A percentile compares a stretch with the other conserved stretches of the same genome.
Conservation (phyloP, 2,329 filamentous ascomycete genomes). For the Botrytis porri region DNA sequence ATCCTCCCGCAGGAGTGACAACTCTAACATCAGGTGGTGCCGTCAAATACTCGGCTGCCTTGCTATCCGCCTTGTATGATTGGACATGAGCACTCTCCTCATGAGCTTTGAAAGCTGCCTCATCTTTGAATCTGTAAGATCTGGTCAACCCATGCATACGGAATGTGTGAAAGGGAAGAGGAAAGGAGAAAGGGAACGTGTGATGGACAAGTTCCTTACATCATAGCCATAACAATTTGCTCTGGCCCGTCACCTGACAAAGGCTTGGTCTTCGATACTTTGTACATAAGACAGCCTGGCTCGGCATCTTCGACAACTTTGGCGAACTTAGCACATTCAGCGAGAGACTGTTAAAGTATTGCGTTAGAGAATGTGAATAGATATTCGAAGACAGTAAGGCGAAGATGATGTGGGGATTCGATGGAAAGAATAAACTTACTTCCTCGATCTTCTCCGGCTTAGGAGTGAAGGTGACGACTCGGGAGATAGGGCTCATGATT, state of each 20-base stretch:
- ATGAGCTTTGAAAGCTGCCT: conserved; percentile 1
- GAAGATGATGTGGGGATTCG: not conserved
- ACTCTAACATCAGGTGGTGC: not conserved
- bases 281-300: conserved; percentile 4
- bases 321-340: not conserved
- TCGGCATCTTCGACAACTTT: not conserved
- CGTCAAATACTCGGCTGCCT: not conserved
- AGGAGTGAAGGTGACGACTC: conserved; percentile 8
- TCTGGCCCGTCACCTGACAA: conserved; percentile 4
- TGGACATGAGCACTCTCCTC: conserved; percentile 1
- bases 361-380: not conserved
- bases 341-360: not conserved
- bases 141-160: not conserved
- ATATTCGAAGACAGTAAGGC: not conserved
- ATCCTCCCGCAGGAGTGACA: conserved; percentile 2
- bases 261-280: conserved; percentile 4
- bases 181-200: not conserved
- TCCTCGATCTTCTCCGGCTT: conserved; percentile 5
- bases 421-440: not conserved
- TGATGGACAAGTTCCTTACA: not conserved
- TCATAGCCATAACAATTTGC: conserved; percentile 8
- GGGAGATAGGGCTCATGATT: not conserved
- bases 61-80: not conserved
- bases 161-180: too few species aligned
- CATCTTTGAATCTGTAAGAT: conserved; percentile 9